Evolutionary conservation across 176 grass and related monocot species (phyloP).

Genomic region (Oryza brachyantha): DNA sequence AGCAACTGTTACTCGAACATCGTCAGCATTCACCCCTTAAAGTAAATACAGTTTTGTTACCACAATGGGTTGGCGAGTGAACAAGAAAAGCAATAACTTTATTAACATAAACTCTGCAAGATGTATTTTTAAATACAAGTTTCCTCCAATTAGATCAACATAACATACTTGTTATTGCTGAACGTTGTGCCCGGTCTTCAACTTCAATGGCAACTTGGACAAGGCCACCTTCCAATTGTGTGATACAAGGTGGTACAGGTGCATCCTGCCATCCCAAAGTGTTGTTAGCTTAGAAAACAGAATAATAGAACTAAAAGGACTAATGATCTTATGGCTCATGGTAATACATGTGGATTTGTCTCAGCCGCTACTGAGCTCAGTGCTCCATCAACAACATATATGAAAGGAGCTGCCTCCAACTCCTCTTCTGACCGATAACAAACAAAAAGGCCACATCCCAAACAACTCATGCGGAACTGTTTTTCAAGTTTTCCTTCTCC

Average conservation of each 20-base stretch:
- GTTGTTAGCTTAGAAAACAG: neutral
- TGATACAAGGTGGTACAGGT: conserved; percentile 93
- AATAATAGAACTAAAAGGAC: conserved; percentile 20
- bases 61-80: conserved; percentile 14
- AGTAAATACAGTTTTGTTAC: conserved; percentile 23
- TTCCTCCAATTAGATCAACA: neutral
- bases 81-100: conserved; percentile 8
- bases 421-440: conserved; percentile 96
- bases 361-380: conserved; percentile 79
- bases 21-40: conserved; percentile 96
- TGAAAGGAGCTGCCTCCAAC: conserved; percentile 73
- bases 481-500: conserved; percentile 93
- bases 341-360: conserved; percentile 92
- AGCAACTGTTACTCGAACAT: conserved; percentile 83
- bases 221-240: conserved; percentile 87
- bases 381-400: conserved; percentile 94
- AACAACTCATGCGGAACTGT: conserved; percentile 90
- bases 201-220: conserved; percentile 99
- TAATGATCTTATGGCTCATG: conserved; percentile 8
- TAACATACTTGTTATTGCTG: conserved; percentile 87
- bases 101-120: neutral
- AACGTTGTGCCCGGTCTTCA: conserved; percentile 90
- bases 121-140: neutral
- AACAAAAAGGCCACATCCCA: conserved; percentile 85
- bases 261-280: conserved; percentile 63